phyloP scores from a whole-genome alignment of 208 protist genomes.

The Trypanosoma boissoni region DNA sequence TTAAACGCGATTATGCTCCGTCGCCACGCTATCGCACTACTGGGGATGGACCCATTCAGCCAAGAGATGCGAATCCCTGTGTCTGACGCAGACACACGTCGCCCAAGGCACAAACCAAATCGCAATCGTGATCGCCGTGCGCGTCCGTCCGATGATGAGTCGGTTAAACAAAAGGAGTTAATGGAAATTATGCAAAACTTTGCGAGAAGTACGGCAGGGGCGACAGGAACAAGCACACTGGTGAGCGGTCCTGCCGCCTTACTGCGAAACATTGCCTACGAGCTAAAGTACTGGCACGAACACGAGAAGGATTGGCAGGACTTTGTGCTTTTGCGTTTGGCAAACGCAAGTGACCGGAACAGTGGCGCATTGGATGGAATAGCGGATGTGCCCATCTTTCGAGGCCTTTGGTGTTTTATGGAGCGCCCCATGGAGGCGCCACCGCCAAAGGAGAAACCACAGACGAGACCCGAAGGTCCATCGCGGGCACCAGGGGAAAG shows the following conservation, averaged over 20 bases:
- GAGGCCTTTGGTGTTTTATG: constrained; percentile 61
- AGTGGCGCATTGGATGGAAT: constrained; percentile 4
- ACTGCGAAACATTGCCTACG: constrained; percentile 44
- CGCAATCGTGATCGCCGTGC: neutral
- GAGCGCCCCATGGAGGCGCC: constrained; percentile 14
- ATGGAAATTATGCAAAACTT: constrained; percentile 17
- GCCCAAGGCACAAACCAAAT: neutral
- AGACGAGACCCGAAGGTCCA: neutral
- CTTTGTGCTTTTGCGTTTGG: constrained; percentile 25
- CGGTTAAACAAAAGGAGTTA: constrained; percentile 13
- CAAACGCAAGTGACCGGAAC: neutral
- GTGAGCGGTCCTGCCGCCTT: neutral
- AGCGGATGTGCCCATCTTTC: constrained; percentile 43
- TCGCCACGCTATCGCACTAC: constrained; percentile 10
- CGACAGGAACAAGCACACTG: neutral
- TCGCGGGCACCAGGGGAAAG: neutral
- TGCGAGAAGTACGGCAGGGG: neutral
- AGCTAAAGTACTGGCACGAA: constrained; percentile 45
- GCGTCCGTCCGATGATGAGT: neutral
- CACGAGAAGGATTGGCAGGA: constrained; percentile 50
- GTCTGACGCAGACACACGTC: neutral
- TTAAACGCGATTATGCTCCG: too few species aligned
- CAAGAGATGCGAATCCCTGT: neutral
- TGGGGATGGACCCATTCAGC: constrained; percentile 13
- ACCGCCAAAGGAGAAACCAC: neutral